These are phyloP conservation scores for Prunus salicina DNA, from an alignment of 306 rosid species.

Conservation along the genomic window DNA sequence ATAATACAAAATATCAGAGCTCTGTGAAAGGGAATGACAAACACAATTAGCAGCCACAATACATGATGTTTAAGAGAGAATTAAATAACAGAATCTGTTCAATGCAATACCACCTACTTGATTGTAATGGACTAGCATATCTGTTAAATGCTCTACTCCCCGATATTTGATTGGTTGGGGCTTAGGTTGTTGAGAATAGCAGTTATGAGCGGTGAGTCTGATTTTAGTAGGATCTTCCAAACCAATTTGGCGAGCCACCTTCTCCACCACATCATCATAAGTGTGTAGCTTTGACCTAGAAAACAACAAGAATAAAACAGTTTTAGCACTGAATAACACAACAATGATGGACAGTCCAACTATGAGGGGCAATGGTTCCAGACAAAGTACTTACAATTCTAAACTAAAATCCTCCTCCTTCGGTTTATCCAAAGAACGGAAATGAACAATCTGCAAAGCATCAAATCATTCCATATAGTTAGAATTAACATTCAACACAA, in stretches of 20 bases:
- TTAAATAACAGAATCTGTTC: not conserved
- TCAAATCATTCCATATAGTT: constrained; percentile 12
- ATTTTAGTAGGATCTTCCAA: constrained; percentile 78
- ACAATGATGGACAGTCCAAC: not conserved
- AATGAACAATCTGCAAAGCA: constrained; percentile 74
- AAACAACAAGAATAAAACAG: not conserved
- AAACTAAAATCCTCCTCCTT: constrained; percentile 85
- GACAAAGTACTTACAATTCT: constrained; percentile 61
- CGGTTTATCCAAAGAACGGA: constrained; percentile 80
- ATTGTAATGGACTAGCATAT: constrained; percentile 75
- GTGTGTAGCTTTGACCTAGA: constrained; percentile 60
- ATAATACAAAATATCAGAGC: constrained; percentile 71
- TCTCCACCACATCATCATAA: constrained; percentile 71
- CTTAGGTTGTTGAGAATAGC: constrained; percentile 89
- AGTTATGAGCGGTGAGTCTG: constrained; percentile 83
- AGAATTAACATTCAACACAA: not conserved
- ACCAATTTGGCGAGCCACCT: constrained; percentile 58
- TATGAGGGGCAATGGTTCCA: not conserved
- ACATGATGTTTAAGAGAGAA: not conserved
- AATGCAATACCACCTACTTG: constrained; percentile 43
- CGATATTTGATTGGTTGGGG: constrained; percentile 78
- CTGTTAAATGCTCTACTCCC: constrained; percentile 74
- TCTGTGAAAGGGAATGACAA: constrained; percentile 37
- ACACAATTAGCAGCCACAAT: constrained; percentile 15
- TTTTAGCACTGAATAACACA: not conserved